Percentiles rank a stretch among this genome's conserved stretches.
These are phyloP conservation scores for Camelina sativa DNA, from an alignment of 345 rosid genomes.

Conservation along the genomic window DNA sequence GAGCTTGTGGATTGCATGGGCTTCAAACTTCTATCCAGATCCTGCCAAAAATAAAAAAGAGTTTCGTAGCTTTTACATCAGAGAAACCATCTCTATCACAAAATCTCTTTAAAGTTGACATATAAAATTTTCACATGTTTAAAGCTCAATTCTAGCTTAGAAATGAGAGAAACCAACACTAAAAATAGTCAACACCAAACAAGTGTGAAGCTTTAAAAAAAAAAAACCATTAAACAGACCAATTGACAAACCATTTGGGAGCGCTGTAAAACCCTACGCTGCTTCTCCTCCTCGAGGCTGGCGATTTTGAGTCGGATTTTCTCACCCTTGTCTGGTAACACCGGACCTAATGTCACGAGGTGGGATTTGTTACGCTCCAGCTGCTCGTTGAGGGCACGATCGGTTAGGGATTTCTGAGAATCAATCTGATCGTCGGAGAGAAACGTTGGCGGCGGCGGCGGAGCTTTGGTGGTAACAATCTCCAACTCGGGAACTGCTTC, in stretches of 20 bases:
- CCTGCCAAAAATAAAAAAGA: constrained; percentile 49
- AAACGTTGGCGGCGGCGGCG: background rate
- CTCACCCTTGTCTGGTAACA: constrained; percentile 58
- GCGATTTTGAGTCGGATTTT: constrained; percentile 47
- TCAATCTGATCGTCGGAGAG: constrained; percentile 39
- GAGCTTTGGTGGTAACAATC: constrained; percentile 31
- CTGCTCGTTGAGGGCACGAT: constrained; percentile 44
- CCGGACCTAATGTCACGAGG: background rate
- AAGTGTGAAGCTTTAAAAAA: background rate
- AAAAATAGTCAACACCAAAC: background rate
- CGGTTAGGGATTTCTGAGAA: constrained; percentile 37
- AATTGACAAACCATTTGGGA: constrained; percentile 44
- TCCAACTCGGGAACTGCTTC: constrained; percentile 43
- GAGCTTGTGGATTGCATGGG: constrained; percentile 33
- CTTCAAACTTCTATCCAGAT: constrained; percentile 44
- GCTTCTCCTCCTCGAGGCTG: constrained; percentile 55
- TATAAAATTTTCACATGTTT: background rate
- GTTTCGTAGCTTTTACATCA: background rate
- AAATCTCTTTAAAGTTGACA: background rate
- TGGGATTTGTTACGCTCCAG: constrained; percentile 40
- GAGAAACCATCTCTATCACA: constrained; percentile 9
- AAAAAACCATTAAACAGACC: background rate
- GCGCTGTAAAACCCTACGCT: constrained; percentile 45
- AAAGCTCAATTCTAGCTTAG: background rate
- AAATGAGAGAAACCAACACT: background rate